A percentile compares a stretch with the other conserved stretches of the same genome.
Conservation (phyloP, 768 basidiomycete species). For the Leccinum fibrillosum region DNA sequence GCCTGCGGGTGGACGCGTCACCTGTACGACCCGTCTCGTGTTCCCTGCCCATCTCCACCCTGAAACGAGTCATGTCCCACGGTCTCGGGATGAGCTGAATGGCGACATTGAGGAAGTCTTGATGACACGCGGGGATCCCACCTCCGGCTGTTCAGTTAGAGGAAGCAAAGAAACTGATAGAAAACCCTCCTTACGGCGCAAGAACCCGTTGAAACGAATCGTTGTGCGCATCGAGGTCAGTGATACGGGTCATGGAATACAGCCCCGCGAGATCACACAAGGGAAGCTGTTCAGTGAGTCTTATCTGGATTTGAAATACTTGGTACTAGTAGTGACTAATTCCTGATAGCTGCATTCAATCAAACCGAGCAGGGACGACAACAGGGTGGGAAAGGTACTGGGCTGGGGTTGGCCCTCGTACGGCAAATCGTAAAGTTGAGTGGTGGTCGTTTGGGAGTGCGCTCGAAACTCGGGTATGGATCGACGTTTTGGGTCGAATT, state of each 20-base stretch:
- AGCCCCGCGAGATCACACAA: slow-evolving; percentile 63
- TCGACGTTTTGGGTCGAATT: slow-evolving; percentile 90
- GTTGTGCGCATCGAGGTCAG: slow-evolving; percentile 83
- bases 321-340: background rate
- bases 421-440: slow-evolving; percentile 75
- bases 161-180: background rate
- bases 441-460: slow-evolving; percentile 71
- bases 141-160: background rate
- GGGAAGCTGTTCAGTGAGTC: slow-evolving; percentile 67
- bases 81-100: slow-evolving; percentile 3
- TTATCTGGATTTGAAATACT: background rate
- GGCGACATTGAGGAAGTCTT: slow-evolving; percentile 25
- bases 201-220: slow-evolving; percentile 49
- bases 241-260: slow-evolving; percentile 70
- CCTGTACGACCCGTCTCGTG: slow-evolving; percentile 63
- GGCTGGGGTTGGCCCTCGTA: slow-evolving; percentile 72
- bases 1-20: slow-evolving; percentile 61
- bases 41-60: slow-evolving; percentile 24
- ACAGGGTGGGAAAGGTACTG: slow-evolving; percentile 73
- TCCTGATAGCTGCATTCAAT: slow-evolving; percentile 59
- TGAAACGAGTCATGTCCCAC: slow-evolving; percentile 6
- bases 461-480: slow-evolving; percentile 60
- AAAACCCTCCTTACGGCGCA: background rate
- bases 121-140: slow-evolving; percentile 31
- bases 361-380: slow-evolving; percentile 74